Base-by-base conservation (phyloP, 148 eudicot genomes). In the Chenopodium suecicum region DNA sequence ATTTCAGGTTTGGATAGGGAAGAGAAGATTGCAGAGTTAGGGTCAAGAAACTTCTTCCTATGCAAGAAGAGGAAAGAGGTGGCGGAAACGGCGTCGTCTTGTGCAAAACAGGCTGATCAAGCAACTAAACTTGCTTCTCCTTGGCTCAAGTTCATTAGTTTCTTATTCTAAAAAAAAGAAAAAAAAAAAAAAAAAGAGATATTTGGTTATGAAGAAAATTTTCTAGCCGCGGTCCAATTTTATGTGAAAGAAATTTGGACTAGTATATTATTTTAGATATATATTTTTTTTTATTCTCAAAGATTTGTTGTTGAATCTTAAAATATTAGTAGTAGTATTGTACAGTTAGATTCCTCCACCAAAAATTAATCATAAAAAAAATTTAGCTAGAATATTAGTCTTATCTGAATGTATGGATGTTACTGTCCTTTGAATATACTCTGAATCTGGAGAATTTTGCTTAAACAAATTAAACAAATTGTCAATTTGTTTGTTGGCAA, bases 1-100 rank as follows among this genome's bases (percentile, higher is more conserved):
- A 20, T 70, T 72, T 17, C 86, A 95, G 98, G 95, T 85, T 85
- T 95, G 86, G 83, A 89, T 67, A 88, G 87, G 75, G 89, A 87
- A 32, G 98, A 95, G 86, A 90, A 89, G 83, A 80, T 95, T 70
- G 80, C 82, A 25, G 69, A 85, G 1, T 81, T 95, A 76, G 98
- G 98, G 11, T 93, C 98, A 4, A 89, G 98, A 69, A 95, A 93
- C 86, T 95, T 95, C 87, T 95, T 93, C 84, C 80, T 95, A 23
- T 93, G 94, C 84, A 88, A 86, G 7, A 86, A 78, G 77, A 84
- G 48, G 63, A 70, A 56, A 29, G 80, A 56, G 63, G 67, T 69
- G 83, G 74, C 11, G 22, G 75, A 46, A 27, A 76, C 72, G 66
- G 76, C 31, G 41, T 5, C 79, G 27, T 63, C 85, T 0, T 92